Evolutionary conservation across 768 basidiomycete genomes (phyloP).

Genomic region (Mycena epipterygia): DNA sequence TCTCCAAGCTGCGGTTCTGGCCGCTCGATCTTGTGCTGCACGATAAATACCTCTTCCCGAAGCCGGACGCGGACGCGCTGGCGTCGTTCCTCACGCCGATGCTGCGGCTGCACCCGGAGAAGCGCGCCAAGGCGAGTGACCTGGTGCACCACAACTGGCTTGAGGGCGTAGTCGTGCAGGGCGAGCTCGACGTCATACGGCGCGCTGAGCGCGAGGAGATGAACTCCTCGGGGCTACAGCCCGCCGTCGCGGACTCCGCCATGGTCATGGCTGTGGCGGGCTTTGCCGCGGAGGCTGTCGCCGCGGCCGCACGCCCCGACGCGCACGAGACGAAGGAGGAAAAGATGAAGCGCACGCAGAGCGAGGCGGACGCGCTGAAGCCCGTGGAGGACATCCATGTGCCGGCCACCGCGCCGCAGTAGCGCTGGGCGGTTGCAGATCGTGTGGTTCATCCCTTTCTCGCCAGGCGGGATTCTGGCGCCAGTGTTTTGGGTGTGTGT

Average conservation of each 20-base stretch:
- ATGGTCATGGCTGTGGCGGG: slow-evolving; percentile 13
- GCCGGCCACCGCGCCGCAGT: background rate
- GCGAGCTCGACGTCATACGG: slow-evolving; percentile 87
- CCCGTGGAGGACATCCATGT: slow-evolving; percentile 33
- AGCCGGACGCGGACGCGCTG: slow-evolving; percentile 84
- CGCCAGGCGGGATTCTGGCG: background rate
- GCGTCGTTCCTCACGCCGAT: slow-evolving; percentile 89
- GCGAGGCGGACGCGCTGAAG: slow-evolving; percentile 56
- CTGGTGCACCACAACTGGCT: slow-evolving; percentile 91
- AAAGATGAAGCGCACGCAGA: slow-evolving; percentile 48
- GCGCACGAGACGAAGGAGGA: slow-evolving; percentile 38
- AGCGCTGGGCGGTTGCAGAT: background rate
- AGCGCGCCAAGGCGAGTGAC: slow-evolving; percentile 90
- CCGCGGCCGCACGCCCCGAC: slow-evolving; percentile 16
- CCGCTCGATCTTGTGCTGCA: slow-evolving; percentile 84
- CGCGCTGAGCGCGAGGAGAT: slow-evolving; percentile 71
- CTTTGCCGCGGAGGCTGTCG: slow-evolving; percentile 19
- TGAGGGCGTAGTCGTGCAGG: slow-evolving; percentile 86
- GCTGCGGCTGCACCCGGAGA: slow-evolving; percentile 90
- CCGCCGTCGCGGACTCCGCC: slow-evolving; percentile 50
- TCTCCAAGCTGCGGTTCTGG: slow-evolving; percentile 95
- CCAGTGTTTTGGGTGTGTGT: background rate
- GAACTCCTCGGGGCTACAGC: slow-evolving; percentile 72
- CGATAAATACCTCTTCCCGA: slow-evolving; percentile 96
- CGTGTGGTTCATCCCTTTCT: too few species aligned